phyloP scores from a whole-genome alignment of 108 stramenopile species.

The Skeletonema costatum region DNA sequence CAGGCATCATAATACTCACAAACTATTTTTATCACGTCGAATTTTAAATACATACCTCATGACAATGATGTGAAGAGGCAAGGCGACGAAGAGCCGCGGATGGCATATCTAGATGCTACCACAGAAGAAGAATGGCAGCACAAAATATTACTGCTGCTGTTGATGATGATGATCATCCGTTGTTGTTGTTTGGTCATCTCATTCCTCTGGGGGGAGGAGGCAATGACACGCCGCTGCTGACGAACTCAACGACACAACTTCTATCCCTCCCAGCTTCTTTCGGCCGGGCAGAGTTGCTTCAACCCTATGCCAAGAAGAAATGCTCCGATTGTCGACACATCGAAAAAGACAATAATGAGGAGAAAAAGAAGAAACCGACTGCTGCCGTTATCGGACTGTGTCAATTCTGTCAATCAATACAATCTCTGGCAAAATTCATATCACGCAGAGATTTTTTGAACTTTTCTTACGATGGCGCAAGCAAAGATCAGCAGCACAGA shows the following conservation, averaged over 20 bases:
- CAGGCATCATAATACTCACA: no score
- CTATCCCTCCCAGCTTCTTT: background rate
- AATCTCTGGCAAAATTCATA: slow-evolving; percentile 26
- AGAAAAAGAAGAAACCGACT: background rate
- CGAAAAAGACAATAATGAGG: background rate
- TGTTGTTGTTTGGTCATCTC: background rate
- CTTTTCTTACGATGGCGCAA: slow-evolving; percentile 3
- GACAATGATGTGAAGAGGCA: no score
- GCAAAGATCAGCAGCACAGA: background rate
- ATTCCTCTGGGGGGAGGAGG: background rate
- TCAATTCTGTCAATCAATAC: slow-evolving; percentile 11
- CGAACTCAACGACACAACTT: background rate
- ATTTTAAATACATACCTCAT: no score
- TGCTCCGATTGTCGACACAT: background rate
- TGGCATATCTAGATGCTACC: background rate
- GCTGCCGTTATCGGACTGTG: background rate
- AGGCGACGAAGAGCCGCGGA: background rate
- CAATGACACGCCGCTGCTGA: background rate
- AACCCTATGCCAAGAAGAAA: background rate
- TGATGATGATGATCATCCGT: no score
- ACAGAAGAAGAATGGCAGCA: background rate
- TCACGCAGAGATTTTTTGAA: slow-evolving; percentile 18
- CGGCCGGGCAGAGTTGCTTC: background rate
- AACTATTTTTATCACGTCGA: no score
- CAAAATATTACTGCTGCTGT: background rate